Evolutionary conservation across 148 eudicot species (phyloP).

Genomic region (Selenicereus undatus): DNA sequence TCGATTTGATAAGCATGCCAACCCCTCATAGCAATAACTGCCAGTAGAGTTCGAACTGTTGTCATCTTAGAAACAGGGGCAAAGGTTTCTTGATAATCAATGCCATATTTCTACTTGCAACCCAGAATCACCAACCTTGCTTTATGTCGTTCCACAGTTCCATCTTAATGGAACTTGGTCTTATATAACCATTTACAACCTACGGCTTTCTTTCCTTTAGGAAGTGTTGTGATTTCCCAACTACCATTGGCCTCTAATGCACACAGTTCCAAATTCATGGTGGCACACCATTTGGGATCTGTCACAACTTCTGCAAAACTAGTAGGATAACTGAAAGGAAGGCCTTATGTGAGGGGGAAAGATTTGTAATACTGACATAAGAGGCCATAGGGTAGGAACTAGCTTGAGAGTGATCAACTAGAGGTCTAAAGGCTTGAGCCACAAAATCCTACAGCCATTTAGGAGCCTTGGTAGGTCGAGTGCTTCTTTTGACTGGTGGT

Average conservation of each 20-base stretch:
- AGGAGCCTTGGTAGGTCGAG: background rate
- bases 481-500: background rate
- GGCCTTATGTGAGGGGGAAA: no score
- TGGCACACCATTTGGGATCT: background rate
- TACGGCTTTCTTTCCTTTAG: background rate
- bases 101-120: background rate
- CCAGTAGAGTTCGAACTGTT: background rate
- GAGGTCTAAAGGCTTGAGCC: background rate
- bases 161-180: background rate
- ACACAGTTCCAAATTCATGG: no score
- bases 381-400: background rate
- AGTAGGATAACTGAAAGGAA: background rate
- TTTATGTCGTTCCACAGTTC: background rate
- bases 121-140: background rate
- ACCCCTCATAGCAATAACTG: background rate
- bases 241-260: background rate
- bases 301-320: background rate
- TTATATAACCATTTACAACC: background rate
- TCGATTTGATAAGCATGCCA: background rate
- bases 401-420: no score
- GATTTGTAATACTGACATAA: background rate
- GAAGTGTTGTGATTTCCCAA: background rate
- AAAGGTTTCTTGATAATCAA: background rate
- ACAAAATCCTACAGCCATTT: background rate
- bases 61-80: background rate